A percentile compares a stretch with the other conserved stretches of the same genome.
These are phyloP conservation scores for Immersiporthe knoxdaviesiana DNA, from an alignment of 2,329 filamentous ascomycete genomes.

Conservation along the genomic window DNA sequence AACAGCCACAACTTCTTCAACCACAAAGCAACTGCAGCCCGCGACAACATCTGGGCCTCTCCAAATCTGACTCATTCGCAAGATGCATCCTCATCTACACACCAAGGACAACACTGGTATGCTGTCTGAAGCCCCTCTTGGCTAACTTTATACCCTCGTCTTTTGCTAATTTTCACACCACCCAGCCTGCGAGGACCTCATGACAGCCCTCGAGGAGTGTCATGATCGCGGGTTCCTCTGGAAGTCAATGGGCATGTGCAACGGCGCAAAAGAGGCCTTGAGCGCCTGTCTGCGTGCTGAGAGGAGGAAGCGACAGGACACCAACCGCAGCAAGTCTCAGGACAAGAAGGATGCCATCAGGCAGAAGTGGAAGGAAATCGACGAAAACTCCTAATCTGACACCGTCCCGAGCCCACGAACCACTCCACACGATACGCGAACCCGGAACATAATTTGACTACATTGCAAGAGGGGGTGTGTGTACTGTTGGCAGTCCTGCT, in stretches of 20 bases:
- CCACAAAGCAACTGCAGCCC: not conserved
- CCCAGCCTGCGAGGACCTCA: constrained; percentile 90
- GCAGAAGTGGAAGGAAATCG: constrained; percentile 78
- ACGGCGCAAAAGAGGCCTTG: constrained; percentile 79
- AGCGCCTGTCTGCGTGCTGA: constrained; percentile 83
- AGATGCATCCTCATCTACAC: constrained; percentile 97
- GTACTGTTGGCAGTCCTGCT: not conserved
- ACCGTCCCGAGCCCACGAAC: constrained; percentile 33
- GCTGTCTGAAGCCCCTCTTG: constrained; percentile 25
- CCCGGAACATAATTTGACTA: not conserved
- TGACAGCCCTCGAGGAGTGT: constrained; percentile 92
- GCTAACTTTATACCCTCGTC: not conserved
- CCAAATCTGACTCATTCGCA: constrained; percentile 34
- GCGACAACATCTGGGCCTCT: not conserved
- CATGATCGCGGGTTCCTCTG: constrained; percentile 90
- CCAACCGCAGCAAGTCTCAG: constrained; percentile 73
- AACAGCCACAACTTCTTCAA: not conserved
- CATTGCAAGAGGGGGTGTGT: not conserved
- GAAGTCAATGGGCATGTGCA: constrained; percentile 91
- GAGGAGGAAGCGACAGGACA: constrained; percentile 74
- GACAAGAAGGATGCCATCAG: constrained; percentile 74
- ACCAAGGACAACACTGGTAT: constrained; percentile 88
- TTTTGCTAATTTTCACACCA: constrained; percentile 15
- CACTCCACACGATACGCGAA: not conserved
- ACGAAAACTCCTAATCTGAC: constrained; percentile 63